Percentiles rank a stretch among this genome's conserved stretches.
Conservation (phyloP, 768 basidiomycete genomes). For the Aureoboletus auriporus region DNA sequence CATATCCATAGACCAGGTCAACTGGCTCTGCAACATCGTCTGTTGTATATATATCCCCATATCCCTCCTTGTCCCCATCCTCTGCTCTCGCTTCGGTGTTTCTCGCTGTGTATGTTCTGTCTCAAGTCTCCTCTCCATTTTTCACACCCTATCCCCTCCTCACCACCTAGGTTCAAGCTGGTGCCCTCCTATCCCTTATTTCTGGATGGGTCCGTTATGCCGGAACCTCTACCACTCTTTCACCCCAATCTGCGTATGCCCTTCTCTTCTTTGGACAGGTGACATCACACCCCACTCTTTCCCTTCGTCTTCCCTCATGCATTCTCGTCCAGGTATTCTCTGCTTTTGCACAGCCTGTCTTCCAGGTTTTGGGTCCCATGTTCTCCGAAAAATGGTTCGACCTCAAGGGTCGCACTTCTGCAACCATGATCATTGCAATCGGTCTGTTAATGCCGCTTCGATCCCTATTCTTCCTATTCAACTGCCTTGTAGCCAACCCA, state of each 20-base stretch:
- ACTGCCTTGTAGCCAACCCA: slow-evolving; percentile 53
- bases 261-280: slow-evolving; percentile 74
- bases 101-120: slow-evolving; percentile 54
- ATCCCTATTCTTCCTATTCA: not conserved
- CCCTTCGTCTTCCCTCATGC: not conserved
- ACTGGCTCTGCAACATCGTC: slow-evolving; percentile 76
- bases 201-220: slow-evolving; percentile 78
- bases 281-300: not conserved
- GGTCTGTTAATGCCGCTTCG: slow-evolving; percentile 24
- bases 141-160: not conserved
- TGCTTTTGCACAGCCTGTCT: slow-evolving; percentile 65
- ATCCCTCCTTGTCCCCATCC: slow-evolving; percentile 53
- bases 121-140: not conserved
- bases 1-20: slow-evolving; percentile 68
- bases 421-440: slow-evolving; percentile 58
- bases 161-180: slow-evolving; percentile 60
- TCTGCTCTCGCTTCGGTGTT: slow-evolving; percentile 58
- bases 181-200: slow-evolving; percentile 47
- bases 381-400: slow-evolving; percentile 87
- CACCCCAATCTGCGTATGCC: slow-evolving; percentile 50
- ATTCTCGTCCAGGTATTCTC: slow-evolving; percentile 43
- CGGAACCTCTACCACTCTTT: slow-evolving; percentile 55
- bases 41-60: slow-evolving; percentile 59
- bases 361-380: slow-evolving; percentile 73
- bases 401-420: slow-evolving; percentile 69